A percentile compares a stretch with the other conserved stretches of the same genome.
Evolutionary conservation across 345 rosid genomes (phyloP).

Genomic region (Eucalyptus rudis): DNA sequence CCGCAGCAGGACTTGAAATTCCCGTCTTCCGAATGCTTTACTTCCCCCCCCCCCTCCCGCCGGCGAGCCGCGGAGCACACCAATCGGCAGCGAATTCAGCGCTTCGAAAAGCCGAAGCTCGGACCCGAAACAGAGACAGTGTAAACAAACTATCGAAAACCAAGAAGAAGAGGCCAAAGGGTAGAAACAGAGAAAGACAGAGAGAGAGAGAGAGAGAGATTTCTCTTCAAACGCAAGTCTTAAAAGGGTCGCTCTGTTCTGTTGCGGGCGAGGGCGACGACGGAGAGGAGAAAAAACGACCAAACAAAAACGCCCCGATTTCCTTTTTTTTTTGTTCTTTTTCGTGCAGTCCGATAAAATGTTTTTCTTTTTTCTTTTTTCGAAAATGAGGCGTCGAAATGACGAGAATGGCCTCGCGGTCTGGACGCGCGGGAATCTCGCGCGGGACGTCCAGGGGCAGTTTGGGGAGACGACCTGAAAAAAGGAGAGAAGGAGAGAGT

Average conservation of each 20-base stretch:
- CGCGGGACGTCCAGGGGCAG: neutral
- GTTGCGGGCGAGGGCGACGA: neutral
- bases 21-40: neutral
- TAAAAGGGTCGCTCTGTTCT: neutral
- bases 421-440: neutral
- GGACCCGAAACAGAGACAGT: neutral
- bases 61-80: neutral
- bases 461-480: neutral
- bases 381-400: neutral
- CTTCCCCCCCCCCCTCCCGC: neutral
- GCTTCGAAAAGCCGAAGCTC: neutral
- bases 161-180: neutral
- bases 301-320: neutral
- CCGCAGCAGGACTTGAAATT: neutral
- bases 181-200: neutral
- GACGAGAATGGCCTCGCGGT: neutral
- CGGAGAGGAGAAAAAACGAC: neutral
- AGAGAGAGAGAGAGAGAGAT: neutral
- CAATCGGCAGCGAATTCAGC: neutral
- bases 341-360: neutral
- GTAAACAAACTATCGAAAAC: neutral
- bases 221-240: neutral
- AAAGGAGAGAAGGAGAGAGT: neutral
- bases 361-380: neutral
- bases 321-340: fast-evolving